Base-by-base conservation (phyloP, 202 grass and related monocot species). In the Bolboschoenoplectus hybrid region DNA sequence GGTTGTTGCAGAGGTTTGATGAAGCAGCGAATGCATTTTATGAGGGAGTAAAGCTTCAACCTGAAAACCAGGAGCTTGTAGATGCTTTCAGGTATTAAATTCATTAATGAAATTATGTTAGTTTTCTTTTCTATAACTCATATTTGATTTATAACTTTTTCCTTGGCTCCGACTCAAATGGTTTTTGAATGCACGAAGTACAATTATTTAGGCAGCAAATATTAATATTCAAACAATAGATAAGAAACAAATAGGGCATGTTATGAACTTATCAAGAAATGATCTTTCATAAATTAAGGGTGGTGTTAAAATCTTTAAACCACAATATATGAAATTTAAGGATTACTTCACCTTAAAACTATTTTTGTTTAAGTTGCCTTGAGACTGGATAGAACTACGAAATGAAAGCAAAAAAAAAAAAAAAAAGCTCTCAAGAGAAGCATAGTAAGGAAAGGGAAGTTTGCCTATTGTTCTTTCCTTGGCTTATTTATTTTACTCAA, bases 1-100 rank as follows among this genome's bases (percentile, higher is more conserved):
- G 14, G 68, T 44, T 67, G 39, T 70, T 14, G 5, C 88, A 98
- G 96, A 90, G 84, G 45, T 98, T 91, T 38, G 85, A 98, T 1
- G 96, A 98, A 47, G 96, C 96, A 0, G 96, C 96, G 13, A 98
- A 87, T 53, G 87, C 90, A 7, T 95, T 98, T 58, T 98, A 98
- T 63, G 96, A 98, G 79, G 96, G 90, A 16, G 96, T 94, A 64
- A 75, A 88, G 64, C 90, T 95, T 38, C 93, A 98, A 0, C 93
- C 93, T 2, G 91, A 98, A 84, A 98, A 95, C 75, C 88, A 83
- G 60, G 96, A 98, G 89, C 93, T 98, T 36, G 86, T 95, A 53
- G 88, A 66, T 82, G 87, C 96, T 6, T 98, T 98, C 90, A 95
- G 92, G 95, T 97, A 84, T 36, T 80, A 71, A 81, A 83, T 41